Percentiles rank a stretch among this genome's conserved stretches.
Evolutionary conservation across 2,329 filamentous ascomycete genomes (phyloP).

Genomic region (Podosphaera fusca): DNA sequence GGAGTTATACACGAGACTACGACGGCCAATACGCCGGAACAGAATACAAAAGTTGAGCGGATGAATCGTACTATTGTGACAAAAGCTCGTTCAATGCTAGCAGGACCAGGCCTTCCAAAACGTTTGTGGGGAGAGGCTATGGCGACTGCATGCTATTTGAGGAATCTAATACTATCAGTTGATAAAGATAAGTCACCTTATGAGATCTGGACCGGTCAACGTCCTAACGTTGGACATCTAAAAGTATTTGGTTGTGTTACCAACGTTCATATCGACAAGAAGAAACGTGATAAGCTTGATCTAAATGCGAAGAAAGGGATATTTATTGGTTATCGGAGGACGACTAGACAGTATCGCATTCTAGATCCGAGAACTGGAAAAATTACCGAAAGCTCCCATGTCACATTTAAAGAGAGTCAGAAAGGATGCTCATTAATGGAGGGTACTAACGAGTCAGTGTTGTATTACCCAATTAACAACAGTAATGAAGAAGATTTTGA

Average conservation of each 20-base stretch:
- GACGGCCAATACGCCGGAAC: background rate
- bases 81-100: background rate
- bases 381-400: background rate
- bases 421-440: too few relatives aligned
- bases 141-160: background rate
- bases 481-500: too few relatives aligned
- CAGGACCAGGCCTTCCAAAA: background rate
- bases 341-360: background rate
- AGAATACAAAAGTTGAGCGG: background rate
- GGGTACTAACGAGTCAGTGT: too few relatives aligned
- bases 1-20: background rate
- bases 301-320: background rate
- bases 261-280: background rate
- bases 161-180: background rate
- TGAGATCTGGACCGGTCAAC: background rate
- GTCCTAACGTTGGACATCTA: background rate
- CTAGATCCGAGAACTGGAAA: background rate
- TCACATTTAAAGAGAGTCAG: background rate
- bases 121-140: background rate
- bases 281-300: background rate
- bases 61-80: background rate
- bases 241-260: background rate
- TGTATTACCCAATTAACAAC: too few relatives aligned
- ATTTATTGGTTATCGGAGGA: background rate
- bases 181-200: background rate